Conservation (phyloP, 768 basidiomycete species). For the Austroboletus festivus region DNA sequence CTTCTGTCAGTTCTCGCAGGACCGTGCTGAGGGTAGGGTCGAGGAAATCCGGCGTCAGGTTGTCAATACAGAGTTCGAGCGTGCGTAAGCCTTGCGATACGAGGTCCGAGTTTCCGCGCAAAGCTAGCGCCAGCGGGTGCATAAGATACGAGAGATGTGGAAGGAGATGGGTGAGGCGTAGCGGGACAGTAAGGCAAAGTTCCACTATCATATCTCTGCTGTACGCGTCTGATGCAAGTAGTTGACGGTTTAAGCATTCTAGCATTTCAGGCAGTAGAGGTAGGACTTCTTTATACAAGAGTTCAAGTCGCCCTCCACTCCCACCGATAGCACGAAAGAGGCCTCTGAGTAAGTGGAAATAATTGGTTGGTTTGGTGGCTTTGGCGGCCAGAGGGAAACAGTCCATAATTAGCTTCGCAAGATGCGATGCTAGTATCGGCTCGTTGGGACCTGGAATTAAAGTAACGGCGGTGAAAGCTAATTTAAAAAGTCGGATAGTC, state of each 20-base stretch:
- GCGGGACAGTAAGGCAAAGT: conserved; percentile 92
- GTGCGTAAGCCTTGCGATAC: conserved; percentile 95
- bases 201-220: conserved; percentile 93
- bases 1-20: conserved; percentile 90
- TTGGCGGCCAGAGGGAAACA: conserved; percentile 94
- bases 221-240: conserved; percentile 78
- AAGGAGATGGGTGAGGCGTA: conserved; percentile 91
- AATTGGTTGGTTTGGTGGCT: conserved; percentile 85
- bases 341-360: conserved; percentile 87
- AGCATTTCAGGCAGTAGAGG: conserved; percentile 97
- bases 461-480: conserved; percentile 88
- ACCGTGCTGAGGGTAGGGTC: conserved; percentile 94
- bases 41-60: conserved; percentile 94
- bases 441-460: conserved; percentile 75
- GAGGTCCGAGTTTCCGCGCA: conserved; percentile 83
- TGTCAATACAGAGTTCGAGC: conserved; percentile 98
- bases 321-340: conserved; percentile 93
- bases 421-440: conserved; percentile 87
- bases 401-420: conserved; percentile 92
- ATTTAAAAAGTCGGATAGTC: conserved; percentile 90
- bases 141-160: conserved; percentile 94
- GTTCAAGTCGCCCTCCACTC: conserved; percentile 88
- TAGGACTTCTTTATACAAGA: conserved; percentile 92
- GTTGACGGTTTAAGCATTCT: conserved; percentile 88
- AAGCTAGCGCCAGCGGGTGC: conserved; percentile 90